Evolutionary conservation across 1,284 basidiomycete species (phyloP).

Genomic region (Boletus semigastroideus): DNA sequence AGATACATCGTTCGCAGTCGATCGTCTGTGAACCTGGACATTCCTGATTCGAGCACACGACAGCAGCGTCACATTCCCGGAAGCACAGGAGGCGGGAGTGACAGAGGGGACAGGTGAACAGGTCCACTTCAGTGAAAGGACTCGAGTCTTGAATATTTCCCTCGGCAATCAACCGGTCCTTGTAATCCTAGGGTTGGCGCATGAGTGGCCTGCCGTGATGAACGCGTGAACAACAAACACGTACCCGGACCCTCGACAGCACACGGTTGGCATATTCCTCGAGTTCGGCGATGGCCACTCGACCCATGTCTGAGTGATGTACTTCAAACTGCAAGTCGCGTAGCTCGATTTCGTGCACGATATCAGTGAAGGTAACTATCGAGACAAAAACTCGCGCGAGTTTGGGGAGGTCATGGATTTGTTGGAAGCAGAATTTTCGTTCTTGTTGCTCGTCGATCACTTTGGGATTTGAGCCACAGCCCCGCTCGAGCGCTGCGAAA

Average conservation of each 20-base stretch:
- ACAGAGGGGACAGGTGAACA: neutral
- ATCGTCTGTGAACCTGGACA: too few relatives aligned
- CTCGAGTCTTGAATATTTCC: neutral
- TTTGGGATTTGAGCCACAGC: neutral
- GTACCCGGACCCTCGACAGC: neutral
- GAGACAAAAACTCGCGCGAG: neutral
- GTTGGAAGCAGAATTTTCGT: neutral
- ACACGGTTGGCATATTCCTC: neutral
- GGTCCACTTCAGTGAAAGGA: neutral
- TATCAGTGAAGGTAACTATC: fast-evolving
- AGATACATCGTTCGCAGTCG: too few relatives aligned
- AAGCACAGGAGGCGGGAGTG: too few relatives aligned
- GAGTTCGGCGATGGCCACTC: neutral
- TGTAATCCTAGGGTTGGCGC: neutral
- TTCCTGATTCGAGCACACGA: too few relatives aligned
- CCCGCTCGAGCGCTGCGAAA: too few relatives aligned
- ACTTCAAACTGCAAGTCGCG: neutral
- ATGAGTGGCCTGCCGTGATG: too few relatives aligned
- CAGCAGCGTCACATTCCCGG: too few relatives aligned
- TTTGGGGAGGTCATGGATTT: neutral
- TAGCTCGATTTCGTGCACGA: neutral
- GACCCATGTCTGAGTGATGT: neutral
- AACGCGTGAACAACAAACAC: neutral
- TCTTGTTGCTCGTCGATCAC: too few relatives aligned
- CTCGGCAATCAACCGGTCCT: too few relatives aligned